phyloP scores from a whole-genome alignment of 2,329 filamentous ascomycete genomes.

The Beauveria asiatica region DNA sequence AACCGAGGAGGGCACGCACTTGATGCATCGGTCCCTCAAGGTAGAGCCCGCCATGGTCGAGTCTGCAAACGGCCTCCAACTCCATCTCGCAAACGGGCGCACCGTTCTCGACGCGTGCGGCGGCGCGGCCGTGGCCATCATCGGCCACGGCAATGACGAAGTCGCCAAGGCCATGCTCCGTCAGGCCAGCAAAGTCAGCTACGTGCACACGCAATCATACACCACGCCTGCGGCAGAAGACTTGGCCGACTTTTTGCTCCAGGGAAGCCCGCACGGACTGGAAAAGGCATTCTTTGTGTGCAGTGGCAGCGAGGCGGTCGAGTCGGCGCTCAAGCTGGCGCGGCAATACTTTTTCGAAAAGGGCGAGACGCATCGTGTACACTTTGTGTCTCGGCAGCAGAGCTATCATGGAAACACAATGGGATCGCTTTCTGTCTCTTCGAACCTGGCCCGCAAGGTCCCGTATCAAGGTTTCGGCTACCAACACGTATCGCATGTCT shows the following conservation, averaged over 20 bases:
- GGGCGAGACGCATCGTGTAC: slow-evolving; percentile 26
- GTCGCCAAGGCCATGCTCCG: slow-evolving; percentile 46
- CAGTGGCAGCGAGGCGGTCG: slow-evolving; percentile 29
- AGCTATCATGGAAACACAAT: slow-evolving; percentile 44
- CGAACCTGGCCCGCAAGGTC: slow-evolving; percentile 18
- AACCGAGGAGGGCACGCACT: slow-evolving; percentile 11
- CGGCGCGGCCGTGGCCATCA: slow-evolving; percentile 44
- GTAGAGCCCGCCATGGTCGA: slow-evolving; percentile 27
- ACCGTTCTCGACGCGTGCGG: slow-evolving; percentile 28
- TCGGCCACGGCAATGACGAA: slow-evolving; percentile 51
- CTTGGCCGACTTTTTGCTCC: slow-evolving; percentile 20
- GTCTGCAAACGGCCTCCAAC: slow-evolving; percentile 31
- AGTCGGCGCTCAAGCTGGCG: slow-evolving; percentile 39
- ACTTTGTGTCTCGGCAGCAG: slow-evolving; percentile 36
- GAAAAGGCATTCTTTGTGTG: slow-evolving; percentile 20
- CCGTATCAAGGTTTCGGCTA: slow-evolving; percentile 21
- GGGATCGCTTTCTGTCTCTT: slow-evolving; percentile 33
- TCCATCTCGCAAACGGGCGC: slow-evolving; percentile 25
- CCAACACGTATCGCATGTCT: slow-evolving; percentile 20
- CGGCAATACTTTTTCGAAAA: slow-evolving; percentile 38
- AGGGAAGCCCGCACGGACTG: slow-evolving; percentile 15
- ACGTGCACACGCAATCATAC: slow-evolving; percentile 21
- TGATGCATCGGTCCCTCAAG: slow-evolving; percentile 28
- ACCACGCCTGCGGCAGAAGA: slow-evolving; percentile 20
- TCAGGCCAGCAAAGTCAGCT: slow-evolving; percentile 38